Base-by-base conservation (phyloP, 106 monocot genomes). In the Dendrobium officinale region DNA sequence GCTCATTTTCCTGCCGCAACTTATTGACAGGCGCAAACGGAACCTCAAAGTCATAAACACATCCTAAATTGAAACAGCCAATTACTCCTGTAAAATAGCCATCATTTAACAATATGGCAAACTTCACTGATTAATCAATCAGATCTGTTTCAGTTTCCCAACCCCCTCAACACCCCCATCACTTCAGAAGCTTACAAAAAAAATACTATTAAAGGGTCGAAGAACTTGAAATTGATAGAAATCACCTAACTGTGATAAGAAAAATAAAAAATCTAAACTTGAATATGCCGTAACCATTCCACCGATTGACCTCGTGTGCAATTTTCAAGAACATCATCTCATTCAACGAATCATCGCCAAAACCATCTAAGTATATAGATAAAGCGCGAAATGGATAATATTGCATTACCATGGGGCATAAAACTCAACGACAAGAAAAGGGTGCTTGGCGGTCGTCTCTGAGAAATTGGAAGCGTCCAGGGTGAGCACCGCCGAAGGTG, bases 351-450 rank as follows among this genome's bases (percentile, higher is more conserved):
- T 37, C 9, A 16, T 5, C 72, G 40, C 40, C 17, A 33, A 40
- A 29, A 66, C 66, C 66, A 66, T 20, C 20, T 20, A 20, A 66
- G 6, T 0, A 66, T 9, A 72, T 1, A 7, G 2, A 44, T 16
- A 41, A 75, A 44, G 13, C 42, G 20, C 17, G 44, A 8, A 75
- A 75, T 20, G 7, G 8, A 43, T 15, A 22, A 44, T 9, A 9
- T 7, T 49, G 45, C 22, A 26, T 85, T 83, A 93, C 95, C 95
- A 95, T 9, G 95, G 95, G 33, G 95, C 95, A 85, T 93, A 95
- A 86, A 95, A 95, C 82, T 95, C 92, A 51, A 95, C 92, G 75
- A 88, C 91, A 81, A 95, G 75, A 84, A 95, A 93, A 67, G 88
- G 83, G 81, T 93, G 89, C 80, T 91, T 86, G 68, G 88, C 81